phyloP scores from a whole-genome alignment of 1,284 basidiomycete species.

The Papiliotrema terrestris region DNA sequence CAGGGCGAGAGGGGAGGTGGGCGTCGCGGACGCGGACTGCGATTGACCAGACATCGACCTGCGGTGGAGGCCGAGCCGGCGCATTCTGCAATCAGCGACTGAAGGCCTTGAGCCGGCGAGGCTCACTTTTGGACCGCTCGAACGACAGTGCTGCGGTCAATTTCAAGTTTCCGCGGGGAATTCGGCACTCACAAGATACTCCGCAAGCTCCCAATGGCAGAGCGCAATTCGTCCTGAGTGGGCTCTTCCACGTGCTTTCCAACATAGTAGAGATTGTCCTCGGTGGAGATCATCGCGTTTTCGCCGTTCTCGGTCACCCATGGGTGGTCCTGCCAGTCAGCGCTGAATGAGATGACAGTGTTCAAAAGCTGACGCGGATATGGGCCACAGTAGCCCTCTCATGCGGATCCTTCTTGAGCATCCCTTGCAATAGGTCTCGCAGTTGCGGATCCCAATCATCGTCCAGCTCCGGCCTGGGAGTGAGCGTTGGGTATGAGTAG shows the following conservation, averaged over 20 bases:
- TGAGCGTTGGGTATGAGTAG: not conserved
- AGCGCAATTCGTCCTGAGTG: constrained; percentile 46
- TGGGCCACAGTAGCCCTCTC: constrained; percentile 42
- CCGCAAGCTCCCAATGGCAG: constrained; percentile 42
- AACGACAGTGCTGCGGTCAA: constrained; percentile 39
- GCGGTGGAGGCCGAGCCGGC: constrained; percentile 24
- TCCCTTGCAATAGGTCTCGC: constrained; percentile 40
- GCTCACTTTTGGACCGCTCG: constrained; percentile 47
- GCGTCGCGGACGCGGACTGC: constrained; percentile 1
- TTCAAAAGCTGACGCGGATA: constrained; percentile 38
- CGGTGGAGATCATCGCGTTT: constrained; percentile 45
- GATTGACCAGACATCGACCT: constrained; percentile 11
- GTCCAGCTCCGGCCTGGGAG: constrained; percentile 39
- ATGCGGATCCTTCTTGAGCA: constrained; percentile 48
- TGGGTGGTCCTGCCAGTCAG: constrained; percentile 38
- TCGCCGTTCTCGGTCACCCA: constrained; percentile 48
- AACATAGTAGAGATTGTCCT: constrained; percentile 48
- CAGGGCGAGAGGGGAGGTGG: constrained; percentile 7
- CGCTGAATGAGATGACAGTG: not conserved
- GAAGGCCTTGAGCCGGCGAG: constrained; percentile 1
- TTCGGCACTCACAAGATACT: constrained; percentile 40
- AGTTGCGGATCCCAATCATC: constrained; percentile 42
- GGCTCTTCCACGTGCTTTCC: constrained; percentile 50
- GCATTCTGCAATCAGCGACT: constrained; percentile 16
- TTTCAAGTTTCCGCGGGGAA: not conserved